phyloP scores from a whole-genome alignment of 148 eudicot genomes.

The Vaccinium macrocarpon region DNA sequence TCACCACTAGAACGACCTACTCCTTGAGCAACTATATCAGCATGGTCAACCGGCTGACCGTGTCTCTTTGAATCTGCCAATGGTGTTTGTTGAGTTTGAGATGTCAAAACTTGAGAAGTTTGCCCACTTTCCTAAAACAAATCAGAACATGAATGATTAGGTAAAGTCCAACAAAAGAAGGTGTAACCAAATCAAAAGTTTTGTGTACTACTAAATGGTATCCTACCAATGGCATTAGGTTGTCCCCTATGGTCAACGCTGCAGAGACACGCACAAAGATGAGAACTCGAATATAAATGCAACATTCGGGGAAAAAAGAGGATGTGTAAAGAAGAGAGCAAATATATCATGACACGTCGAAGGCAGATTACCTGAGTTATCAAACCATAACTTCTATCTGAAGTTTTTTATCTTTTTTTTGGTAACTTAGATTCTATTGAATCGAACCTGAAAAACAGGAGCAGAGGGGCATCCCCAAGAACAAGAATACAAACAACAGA shows the following conservation, averaged over 20 bases:
- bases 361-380: not conserved
- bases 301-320: not conserved
- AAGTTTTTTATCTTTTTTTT: not conserved
- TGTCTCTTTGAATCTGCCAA: not conserved
- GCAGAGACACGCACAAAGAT: not conserved
- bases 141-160: not conserved
- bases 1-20: not conserved
- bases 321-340: not conserved
- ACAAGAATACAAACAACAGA: no score
- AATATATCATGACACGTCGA: not conserved
- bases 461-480: no score
- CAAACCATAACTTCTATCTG: not conserved
- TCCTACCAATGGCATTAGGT: not conserved
- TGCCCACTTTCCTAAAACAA: not conserved
- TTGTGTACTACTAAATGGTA: not conserved
- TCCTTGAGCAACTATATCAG: not conserved
- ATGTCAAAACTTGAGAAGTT: not conserved
- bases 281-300: not conserved
- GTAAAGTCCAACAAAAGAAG: not conserved
- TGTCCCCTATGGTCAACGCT: not conserved
- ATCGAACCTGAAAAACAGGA: no score
- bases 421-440: no score
- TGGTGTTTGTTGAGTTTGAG: constrained; percentile 6
- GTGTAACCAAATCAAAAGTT: not conserved
- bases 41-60: not conserved